Evolutionary conservation across 306 rosid genomes (phyloP).

Genomic region (Luffa acutangula): DNA sequence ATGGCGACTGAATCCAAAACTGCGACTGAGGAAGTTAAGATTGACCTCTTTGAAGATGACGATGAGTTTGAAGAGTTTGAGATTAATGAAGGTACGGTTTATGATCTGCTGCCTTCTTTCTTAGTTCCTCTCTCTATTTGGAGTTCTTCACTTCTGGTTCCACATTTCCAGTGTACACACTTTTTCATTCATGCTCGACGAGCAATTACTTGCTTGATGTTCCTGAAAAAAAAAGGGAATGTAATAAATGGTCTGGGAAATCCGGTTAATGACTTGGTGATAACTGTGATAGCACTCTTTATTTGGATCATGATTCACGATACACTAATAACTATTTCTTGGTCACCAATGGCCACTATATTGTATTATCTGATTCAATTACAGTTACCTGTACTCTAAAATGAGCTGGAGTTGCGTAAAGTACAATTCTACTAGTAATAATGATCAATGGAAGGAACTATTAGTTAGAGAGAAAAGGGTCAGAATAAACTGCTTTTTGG

Average conservation of each 20-base stretch:
- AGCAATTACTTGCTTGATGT: background rate
- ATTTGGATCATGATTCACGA: background rate
- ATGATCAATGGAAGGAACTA: background rate
- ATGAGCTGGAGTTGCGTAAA: background rate
- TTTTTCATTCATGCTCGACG: background rate
- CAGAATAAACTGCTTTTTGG: background rate
- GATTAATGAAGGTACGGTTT: constrained; percentile 43
- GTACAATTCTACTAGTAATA: background rate
- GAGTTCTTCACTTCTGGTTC: background rate
- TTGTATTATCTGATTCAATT: background rate
- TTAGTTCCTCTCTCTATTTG: background rate
- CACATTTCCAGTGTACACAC: background rate
- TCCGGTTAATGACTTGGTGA: background rate
- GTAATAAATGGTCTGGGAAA: background rate
- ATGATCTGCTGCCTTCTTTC: background rate
- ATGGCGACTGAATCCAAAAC: constrained; percentile 70
- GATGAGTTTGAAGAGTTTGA: constrained; percentile 72
- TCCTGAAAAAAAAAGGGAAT: background rate
- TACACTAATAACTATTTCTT: background rate
- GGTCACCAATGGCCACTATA: background rate
- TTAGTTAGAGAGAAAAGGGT: background rate
- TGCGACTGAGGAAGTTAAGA: constrained; percentile 56
- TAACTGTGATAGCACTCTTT: background rate
- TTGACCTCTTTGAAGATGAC: constrained; percentile 81
- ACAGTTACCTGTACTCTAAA: background rate